phyloP scores from a whole-genome alignment of 176 grass and related monocot species.

The Ensete glaucum region DNA sequence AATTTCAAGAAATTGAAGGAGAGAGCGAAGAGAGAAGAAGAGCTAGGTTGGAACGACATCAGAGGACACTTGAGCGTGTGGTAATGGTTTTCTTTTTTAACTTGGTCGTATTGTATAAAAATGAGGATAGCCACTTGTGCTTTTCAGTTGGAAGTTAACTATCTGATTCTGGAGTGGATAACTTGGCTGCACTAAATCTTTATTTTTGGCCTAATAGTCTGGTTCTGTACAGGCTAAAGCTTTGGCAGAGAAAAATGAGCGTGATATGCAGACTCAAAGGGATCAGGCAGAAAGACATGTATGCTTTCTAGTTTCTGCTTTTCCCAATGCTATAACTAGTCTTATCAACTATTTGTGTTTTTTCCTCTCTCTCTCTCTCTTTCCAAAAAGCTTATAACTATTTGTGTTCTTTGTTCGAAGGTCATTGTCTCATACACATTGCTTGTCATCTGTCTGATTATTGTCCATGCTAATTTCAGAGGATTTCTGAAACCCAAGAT shows the following conservation, averaged over 20 bases:
- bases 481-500: slow-evolving; percentile 61
- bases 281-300: slow-evolving; percentile 73
- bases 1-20: slow-evolving; percentile 89
- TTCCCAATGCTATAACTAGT: background rate
- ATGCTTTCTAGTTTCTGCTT: slow-evolving; percentile 10
- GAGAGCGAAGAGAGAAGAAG: slow-evolving; percentile 88
- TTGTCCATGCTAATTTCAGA: slow-evolving; percentile 50
- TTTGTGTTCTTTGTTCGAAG: background rate
- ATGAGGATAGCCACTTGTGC: background rate
- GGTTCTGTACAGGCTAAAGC: slow-evolving; percentile 47
- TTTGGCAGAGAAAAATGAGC: slow-evolving; percentile 62
- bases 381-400: background rate
- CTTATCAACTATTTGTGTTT: slow-evolving; percentile 1
- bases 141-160: background rate
- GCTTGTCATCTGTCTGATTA: slow-evolving; percentile 19
- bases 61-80: slow-evolving; percentile 63
- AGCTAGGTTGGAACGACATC: slow-evolving; percentile 71
- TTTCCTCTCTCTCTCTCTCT: background rate
- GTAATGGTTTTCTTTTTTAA: slow-evolving; percentile 38
- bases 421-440: slow-evolving; percentile 5
- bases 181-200: background rate
- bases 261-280: slow-evolving; percentile 51
- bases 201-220: background rate
- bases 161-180: background rate
- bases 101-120: slow-evolving; percentile 10